Evolutionary conservation across 495 filamentous ascomycete genomes (phyloP).

Genomic region (Penicillium riverlandense): DNA sequence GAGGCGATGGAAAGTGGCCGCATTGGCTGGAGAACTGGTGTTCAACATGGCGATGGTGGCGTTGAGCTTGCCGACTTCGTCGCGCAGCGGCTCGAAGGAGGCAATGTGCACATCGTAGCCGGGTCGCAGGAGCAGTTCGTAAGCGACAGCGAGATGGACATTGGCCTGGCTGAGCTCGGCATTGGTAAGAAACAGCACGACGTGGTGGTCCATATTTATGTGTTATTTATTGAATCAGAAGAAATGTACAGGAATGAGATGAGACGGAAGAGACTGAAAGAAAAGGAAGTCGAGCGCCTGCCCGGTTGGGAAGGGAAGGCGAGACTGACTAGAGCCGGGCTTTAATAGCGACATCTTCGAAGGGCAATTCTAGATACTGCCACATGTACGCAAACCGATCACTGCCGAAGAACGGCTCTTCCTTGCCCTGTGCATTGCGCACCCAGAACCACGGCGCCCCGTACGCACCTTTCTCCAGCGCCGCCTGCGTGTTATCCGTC

Average conservation of each 20-base stretch:
- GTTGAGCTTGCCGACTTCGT: slow-evolving; percentile 11
- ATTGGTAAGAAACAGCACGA: slow-evolving; percentile 30
- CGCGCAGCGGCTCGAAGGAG: slow-evolving; percentile 29
- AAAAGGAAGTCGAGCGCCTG: too few species aligned
- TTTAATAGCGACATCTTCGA: slow-evolving; percentile 21
- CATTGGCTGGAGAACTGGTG: too few species aligned
- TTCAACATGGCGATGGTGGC: not conserved
- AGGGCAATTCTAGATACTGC: slow-evolving; percentile 30
- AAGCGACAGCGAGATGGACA: slow-evolving; percentile 33
- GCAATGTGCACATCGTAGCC: slow-evolving; percentile 37
- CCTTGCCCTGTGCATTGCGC: slow-evolving; percentile 46
- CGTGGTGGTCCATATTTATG: too few species aligned
- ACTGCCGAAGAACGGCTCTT: slow-evolving; percentile 71
- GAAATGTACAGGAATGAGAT: too few species aligned
- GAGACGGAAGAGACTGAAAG: too few species aligned
- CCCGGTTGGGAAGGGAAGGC: too few species aligned
- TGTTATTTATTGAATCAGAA: too few species aligned
- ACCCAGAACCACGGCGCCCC: slow-evolving; percentile 73
- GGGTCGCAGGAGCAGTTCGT: slow-evolving; percentile 30
- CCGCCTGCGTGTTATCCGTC: slow-evolving; percentile 48
- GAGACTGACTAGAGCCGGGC: too few species aligned
- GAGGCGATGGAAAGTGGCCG: too few species aligned
- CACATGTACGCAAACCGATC: slow-evolving; percentile 53
- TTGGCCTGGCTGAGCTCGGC: slow-evolving; percentile 39
- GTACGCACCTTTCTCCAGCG: slow-evolving; percentile 58